Base-by-base conservation (phyloP, 2,329 filamentous ascomycete genomes). In the Ceratocystis huliohia region DNA sequence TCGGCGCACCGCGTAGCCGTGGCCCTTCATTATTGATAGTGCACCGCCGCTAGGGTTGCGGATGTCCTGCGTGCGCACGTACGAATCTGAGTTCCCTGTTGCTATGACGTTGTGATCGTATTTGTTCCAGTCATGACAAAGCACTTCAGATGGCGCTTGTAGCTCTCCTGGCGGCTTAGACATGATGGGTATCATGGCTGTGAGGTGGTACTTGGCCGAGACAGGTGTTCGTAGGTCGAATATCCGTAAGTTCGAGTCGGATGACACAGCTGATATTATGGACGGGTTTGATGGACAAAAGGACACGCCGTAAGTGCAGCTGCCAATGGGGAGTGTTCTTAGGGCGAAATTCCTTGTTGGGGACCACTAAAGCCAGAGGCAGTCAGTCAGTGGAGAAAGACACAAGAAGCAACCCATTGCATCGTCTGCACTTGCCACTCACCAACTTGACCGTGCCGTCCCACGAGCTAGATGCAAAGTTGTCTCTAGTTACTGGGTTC, bases 111-210 rank as follows among this genome's bases (percentile, higher is more conserved):
- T 88, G 70, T 91, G 85, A 48, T 88, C 84, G 77, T 99, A 99
- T 76, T 99, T 99, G 78, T 99, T 99, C 94, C 94, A 99, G 76
- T 99, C 94, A 76, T 97, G 94, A 0, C 92, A 96, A 41, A 99
- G 82, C 46, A 90, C 85, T 78, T 99, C 94, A 8, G 85, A 82
- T 0, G 91, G 91, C n/a, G 84, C 74, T 76, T 44, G 77, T 73
- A 33, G 76, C 22, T 68, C 63, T 69, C 71, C 64, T 71, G 73
- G 17, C 1, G 64, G 64, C 25, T 53, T 53, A 4, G 64, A 59
- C 41, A 61, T 37, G 59, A 96, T 92, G 0, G 92, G 89, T 65
- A 97, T 88, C 70, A 88, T 85, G 65, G 89, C 77, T 6, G 87
- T 88, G 69, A 96, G 85, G 76, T 96, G 93, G 74, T 96, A 96